Evolutionary conservation across 768 basidiomycete genomes (phyloP).

Genomic region (Erythrobasidium yunnanense): DNA sequence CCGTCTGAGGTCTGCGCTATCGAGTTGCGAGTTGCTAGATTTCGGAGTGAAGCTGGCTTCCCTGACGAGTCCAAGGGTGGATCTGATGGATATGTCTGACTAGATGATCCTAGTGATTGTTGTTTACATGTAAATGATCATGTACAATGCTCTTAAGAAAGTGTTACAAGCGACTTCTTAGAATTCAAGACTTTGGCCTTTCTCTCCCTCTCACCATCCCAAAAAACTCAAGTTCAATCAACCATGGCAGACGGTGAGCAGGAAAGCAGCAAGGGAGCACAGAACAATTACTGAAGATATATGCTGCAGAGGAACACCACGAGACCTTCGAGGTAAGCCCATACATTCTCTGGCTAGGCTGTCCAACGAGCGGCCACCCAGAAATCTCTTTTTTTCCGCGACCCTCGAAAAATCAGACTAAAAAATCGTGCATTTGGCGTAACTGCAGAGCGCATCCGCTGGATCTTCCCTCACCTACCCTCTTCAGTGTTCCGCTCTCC

Average conservation of each 20-base stretch:
- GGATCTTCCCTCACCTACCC: conserved; percentile 38
- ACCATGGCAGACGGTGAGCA: too few relatives aligned
- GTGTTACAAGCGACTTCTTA: neutral
- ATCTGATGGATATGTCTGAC: neutral
- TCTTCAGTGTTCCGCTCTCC: conserved; percentile 89
- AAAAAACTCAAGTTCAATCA: neutral
- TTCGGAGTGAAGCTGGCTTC: neutral
- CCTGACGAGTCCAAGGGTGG: neutral
- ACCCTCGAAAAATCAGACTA: too few relatives aligned
- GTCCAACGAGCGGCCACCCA: neutral
- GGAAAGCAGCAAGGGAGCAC: too few relatives aligned
- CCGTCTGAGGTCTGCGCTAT: neutral
- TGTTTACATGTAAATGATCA: too few relatives aligned
- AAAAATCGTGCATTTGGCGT: neutral
- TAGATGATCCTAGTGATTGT: too few relatives aligned
- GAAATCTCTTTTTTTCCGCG: too few relatives aligned
- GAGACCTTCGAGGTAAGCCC: conserved; percentile 35
- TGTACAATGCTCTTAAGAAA: too few relatives aligned
- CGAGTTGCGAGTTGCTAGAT: neutral
- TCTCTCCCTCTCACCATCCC: neutral
- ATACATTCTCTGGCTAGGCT: neutral
- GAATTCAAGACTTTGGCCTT: neutral
- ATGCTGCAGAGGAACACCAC: conserved; percentile 29
- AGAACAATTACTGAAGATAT: too few relatives aligned
- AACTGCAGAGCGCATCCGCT: conserved; percentile 35